Base-by-base conservation (phyloP, 228 moss, liverwort and hornwort species). In the Sphagnum fallax region DNA sequence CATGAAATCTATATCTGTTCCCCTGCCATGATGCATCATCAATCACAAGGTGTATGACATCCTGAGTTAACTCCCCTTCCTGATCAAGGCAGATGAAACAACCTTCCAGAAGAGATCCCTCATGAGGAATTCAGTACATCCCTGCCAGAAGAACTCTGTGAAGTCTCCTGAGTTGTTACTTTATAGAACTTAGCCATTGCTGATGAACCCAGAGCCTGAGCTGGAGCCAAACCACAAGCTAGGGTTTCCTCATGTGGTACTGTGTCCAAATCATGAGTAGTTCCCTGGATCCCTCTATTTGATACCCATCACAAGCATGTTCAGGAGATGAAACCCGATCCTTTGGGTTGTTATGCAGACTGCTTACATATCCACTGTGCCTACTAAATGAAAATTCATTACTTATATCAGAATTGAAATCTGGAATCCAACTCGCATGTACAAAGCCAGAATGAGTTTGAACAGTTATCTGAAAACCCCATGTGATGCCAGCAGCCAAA, bases 21-120 rank as follows among this genome's bases (percentile, higher is more conserved):
- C 16, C 53, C 68, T 64, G 67, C 48, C 52, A 50, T 71, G 32
- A 32, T 32, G 32, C 77, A 60, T 67, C 58, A 16, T 50, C 61
- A 67, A 78, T 75, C 9, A 64, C 77, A 62, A 86, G 83, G 51
- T 86, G 75, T 62, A 86, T 83, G 11, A 82, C 63, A 32, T 80
- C 80, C 47, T 48, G 73, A 48, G 71, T 59, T 15, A 52, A 75
- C 10, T 74, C 65, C 65, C 65, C 77, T 80, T 48, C 77, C 74
- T 58, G 65, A 59, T 10, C 51, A 32, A 32, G 32, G 73, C 4
- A 67, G 58, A 16, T 67, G 52, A 15, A 73, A 71, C 53, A 82
- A 32, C 32, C 82, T 53, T 86, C 82, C 5, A 75, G 75, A 16
- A 76, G 76, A 52, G 82, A 78, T 10, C 75, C 72, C 2, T 58